These are phyloP conservation scores for Cucumis variabilis DNA, from an alignment of 331 rosid genomes.

Conservation along the genomic window DNA sequence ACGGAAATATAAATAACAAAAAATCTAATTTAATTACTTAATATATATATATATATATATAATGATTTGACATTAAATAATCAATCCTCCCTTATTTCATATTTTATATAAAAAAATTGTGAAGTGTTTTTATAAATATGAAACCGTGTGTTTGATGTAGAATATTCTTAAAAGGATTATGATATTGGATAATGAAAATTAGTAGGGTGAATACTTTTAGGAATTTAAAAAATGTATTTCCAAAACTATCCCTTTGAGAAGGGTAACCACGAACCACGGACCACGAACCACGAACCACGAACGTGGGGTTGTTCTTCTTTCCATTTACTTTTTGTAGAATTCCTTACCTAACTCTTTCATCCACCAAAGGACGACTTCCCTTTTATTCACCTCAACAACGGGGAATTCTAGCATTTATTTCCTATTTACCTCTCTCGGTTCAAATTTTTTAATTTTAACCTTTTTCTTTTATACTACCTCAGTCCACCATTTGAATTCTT, in stretches of 20 bases:
- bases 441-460: no score
- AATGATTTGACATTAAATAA: background rate
- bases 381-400: background rate
- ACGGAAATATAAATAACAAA: background rate
- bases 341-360: slow-evolving; percentile 10
- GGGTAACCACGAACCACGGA: no score
- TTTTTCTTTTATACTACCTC: no score
- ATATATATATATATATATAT: no score
- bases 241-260: background rate
- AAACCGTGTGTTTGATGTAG: background rate
- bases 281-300: no score
- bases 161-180: background rate
- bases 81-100: background rate
- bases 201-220: background rate
- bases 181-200: background rate
- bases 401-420: background rate
- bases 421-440: no score
- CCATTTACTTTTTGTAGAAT: slow-evolving; percentile 2
- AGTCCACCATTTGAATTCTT: no score
- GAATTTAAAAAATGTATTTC: background rate
- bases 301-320: background rate
- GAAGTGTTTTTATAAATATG: background rate
- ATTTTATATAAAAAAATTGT: background rate
- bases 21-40: no score
- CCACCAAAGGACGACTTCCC: slow-evolving; percentile 16